phyloP scores from a whole-genome alignment of 1,139 yeast genomes.

The Yamadazyma taylorii region DNA sequence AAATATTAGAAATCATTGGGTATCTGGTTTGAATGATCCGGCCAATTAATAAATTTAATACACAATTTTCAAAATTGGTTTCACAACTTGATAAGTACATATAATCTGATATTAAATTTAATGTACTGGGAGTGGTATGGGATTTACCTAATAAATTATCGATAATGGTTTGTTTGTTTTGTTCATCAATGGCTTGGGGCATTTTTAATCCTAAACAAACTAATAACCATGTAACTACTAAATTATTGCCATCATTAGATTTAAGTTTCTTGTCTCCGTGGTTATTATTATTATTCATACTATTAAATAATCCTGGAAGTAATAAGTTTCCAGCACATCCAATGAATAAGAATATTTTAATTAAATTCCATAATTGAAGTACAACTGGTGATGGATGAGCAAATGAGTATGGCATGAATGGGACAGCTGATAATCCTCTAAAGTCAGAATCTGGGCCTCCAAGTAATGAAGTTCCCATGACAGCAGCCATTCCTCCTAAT shows the following conservation, averaged over 20 bases:
- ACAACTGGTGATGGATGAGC: slow-evolving; percentile 25
- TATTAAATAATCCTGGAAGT: slow-evolving; percentile 22
- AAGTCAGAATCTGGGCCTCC: slow-evolving; percentile 38
- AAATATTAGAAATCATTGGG: slow-evolving; percentile 21
- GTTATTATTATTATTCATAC: background rate
- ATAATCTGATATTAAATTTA: slow-evolving; percentile 27
- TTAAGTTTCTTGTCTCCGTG: slow-evolving; percentile 2
- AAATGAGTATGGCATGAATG: slow-evolving; percentile 30
- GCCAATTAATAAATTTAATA: slow-evolving; percentile 34
- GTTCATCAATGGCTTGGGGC: slow-evolving; percentile 24
- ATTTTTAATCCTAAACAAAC: slow-evolving; percentile 31
- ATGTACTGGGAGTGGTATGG: slow-evolving; percentile 14
- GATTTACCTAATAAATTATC: slow-evolving; percentile 25
- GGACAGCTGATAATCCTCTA: slow-evolving; percentile 40
- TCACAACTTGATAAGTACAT: slow-evolving; percentile 32
- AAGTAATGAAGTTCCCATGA: slow-evolving; percentile 48
- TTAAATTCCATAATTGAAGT: slow-evolving; percentile 27
- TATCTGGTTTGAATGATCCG: slow-evolving; percentile 23
- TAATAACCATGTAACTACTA: slow-evolving; percentile 25
- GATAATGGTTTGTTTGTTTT: slow-evolving; percentile 21
- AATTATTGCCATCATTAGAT: slow-evolving; percentile 3
- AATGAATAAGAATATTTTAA: slow-evolving; percentile 27
- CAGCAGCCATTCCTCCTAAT: slow-evolving; percentile 58
- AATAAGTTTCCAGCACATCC: slow-evolving; percentile 27
- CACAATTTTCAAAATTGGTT: slow-evolving; percentile 37